Percentiles rank a stretch among this genome's conserved stretches.
Evolutionary conservation across 192 early-diverging fungal species (phyloP).

Genomic region (Backusella westeae): DNA sequence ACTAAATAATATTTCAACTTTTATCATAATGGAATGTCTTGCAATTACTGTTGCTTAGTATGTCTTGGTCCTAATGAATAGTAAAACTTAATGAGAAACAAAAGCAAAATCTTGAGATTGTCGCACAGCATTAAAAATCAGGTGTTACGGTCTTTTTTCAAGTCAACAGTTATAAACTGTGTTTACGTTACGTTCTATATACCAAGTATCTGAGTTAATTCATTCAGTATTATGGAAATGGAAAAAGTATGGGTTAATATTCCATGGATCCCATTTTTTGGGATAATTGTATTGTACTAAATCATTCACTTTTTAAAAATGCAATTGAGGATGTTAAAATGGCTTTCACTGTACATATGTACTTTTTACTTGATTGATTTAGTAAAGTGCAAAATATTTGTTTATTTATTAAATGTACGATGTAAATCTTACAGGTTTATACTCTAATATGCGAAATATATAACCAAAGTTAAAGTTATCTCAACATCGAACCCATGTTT

Average conservation of each 20-base stretch:
- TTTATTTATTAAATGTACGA: not conserved
- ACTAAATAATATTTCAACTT: too few relatives aligned
- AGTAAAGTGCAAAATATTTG: not conserved
- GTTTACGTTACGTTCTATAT: not conserved
- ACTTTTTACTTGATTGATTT: not conserved
- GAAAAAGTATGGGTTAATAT: not conserved
- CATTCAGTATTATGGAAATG: not conserved
- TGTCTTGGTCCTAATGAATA: too few relatives aligned
- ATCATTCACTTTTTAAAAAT: not conserved
- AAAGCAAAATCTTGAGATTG: not conserved
- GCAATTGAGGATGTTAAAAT: not conserved
- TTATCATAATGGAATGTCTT: too few relatives aligned
- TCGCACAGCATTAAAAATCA: not conserved
- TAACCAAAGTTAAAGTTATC: not conserved
- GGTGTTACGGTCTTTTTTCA: not conserved
- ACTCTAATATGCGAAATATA: not conserved
- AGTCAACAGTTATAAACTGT: not conserved
- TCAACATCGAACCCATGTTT: not conserved
- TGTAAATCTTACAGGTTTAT: not conserved
- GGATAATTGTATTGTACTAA: not conserved
- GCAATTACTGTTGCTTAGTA: too few relatives aligned
- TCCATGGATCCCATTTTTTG: not conserved
- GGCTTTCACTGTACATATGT: too few relatives aligned
- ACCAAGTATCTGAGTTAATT: not conserved
- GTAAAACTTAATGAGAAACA: too few relatives aligned